These are phyloP conservation scores for Xylaria sp. DNA, from an alignment of 2,329 filamentous ascomycete species.

Conservation along the genomic window DNA sequence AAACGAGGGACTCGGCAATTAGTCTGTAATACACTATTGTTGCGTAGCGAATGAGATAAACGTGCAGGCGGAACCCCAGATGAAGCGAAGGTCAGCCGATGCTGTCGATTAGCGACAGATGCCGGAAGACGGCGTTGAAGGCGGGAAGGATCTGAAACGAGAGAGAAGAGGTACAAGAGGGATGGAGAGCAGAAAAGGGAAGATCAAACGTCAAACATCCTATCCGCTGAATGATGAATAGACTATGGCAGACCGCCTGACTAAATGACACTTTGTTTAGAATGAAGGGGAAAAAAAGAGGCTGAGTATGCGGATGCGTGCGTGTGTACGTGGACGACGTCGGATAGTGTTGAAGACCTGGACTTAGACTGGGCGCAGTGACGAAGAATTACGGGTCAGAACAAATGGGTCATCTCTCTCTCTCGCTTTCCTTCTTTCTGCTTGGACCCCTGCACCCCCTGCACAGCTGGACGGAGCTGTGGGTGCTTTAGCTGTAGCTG, in stretches of 20 bases:
- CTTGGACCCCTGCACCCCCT: background rate
- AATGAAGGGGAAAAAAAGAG: constrained; percentile 10
- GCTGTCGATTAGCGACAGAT: background rate
- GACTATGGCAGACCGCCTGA: background rate
- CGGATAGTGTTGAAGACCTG: background rate
- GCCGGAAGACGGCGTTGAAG: background rate
- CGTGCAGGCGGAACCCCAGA: background rate
- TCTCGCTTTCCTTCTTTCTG: background rate
- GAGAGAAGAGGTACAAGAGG: background rate
- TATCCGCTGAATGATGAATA: background rate
- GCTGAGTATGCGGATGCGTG: constrained; percentile 10
- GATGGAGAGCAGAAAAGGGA: background rate
- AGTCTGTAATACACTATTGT: background rate
- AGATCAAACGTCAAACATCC: constrained; percentile 22
- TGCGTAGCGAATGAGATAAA: background rate
- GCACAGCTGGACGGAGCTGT: constrained; percentile 1
- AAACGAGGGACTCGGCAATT: background rate
- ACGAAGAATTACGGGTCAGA: constrained; percentile 6
- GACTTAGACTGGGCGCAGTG: constrained; percentile 8
- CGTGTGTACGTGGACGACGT: constrained; percentile 15
- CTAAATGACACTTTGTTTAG: constrained; percentile 1
- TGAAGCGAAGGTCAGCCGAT: background rate
- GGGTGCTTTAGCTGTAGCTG: background rate
- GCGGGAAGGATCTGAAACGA: constrained; percentile 17
- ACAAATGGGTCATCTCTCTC: background rate